A percentile compares a stretch with the other conserved stretches of the same genome.
These are phyloP conservation scores for Nevesoporus exiguus DNA, from an alignment of 768 basidiomycete genomes.

Conservation along the genomic window DNA sequence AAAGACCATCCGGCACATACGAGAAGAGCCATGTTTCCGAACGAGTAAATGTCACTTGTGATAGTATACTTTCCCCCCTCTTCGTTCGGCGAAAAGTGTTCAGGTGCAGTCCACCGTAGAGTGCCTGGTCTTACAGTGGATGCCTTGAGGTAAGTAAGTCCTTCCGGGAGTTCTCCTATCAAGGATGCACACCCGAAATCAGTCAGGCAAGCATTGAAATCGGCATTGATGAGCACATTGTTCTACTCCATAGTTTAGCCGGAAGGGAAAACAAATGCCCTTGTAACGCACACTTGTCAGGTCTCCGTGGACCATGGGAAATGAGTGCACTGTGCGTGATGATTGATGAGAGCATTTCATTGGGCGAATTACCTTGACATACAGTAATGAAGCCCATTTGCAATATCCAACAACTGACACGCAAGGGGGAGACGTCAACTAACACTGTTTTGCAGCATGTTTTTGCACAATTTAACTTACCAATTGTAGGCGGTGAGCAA, in stretches of 20 bases:
- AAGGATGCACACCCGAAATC: not conserved
- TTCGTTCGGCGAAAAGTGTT: conserved; percentile 23
- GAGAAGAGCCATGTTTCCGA: conserved; percentile 27
- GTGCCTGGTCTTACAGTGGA: conserved; percentile 33
- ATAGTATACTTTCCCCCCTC: not conserved
- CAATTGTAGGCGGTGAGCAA: conserved; percentile 5
- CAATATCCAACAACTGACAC: too few relatives aligned
- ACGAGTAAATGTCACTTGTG: not conserved
- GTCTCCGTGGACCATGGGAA: conserved; percentile 13
- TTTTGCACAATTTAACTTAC: not conserved
- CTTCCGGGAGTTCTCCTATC: not conserved
- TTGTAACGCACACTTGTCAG: conserved; percentile 5
- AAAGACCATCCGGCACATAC: conserved; percentile 3
- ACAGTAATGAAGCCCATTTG: not conserved
- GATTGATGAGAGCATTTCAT: not conserved
- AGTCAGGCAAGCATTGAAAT: not conserved
- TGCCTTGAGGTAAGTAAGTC: not conserved
- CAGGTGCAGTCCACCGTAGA: conserved; percentile 43
- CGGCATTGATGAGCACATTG: not conserved
- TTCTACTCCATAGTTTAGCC: not conserved
- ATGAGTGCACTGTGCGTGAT: conserved; percentile 9
- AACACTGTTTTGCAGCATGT: too few relatives aligned
- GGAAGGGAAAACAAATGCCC: too few relatives aligned
- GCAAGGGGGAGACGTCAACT: too few relatives aligned
- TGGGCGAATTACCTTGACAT: not conserved